These are phyloP conservation scores for Massarina eburnea DNA, from an alignment of 2,329 filamentous ascomycete species.

Conservation along the genomic window DNA sequence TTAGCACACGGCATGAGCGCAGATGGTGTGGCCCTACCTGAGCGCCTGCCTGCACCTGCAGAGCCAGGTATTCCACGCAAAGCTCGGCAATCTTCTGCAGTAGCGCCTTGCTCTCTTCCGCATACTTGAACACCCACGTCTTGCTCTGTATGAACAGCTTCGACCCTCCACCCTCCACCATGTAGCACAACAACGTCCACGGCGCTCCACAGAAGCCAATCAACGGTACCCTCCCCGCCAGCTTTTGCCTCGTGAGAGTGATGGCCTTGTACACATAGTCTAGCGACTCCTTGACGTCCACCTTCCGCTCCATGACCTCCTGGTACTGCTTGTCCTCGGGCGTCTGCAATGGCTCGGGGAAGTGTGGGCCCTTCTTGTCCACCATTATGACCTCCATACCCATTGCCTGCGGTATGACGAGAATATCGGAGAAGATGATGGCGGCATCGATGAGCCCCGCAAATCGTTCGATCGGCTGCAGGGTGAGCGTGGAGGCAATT, in stretches of 20 bases:
- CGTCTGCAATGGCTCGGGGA: conserved; percentile 77
- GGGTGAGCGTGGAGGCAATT: conserved; percentile 86
- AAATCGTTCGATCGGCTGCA: conserved; percentile 93
- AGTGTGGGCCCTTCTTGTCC: conserved; percentile 94
- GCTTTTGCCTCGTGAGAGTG: conserved; percentile 83
- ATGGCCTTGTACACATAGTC: conserved; percentile 97
- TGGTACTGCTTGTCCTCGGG: conserved; percentile 83
- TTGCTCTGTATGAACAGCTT: conserved; percentile 94
- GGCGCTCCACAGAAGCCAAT: conserved; percentile 97
- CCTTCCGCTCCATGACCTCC: conserved; percentile 71
- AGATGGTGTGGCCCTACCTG: conserved; percentile 57
- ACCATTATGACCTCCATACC: conserved; percentile 99
- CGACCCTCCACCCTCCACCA: conserved; percentile 96
- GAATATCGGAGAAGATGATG: conserved; percentile 98
- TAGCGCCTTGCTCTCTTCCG: conserved; percentile 75
- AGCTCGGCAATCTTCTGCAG: conserved; percentile 91
- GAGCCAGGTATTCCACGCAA: conserved; percentile 90
- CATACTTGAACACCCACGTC: conserved; percentile 93
- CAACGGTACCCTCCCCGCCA: conserved; percentile 83
- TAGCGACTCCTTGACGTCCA: conserved; percentile 82
- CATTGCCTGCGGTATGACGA: conserved; percentile 96
- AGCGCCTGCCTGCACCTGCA: conserved; percentile 90
- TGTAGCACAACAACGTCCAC: conserved; percentile 97
- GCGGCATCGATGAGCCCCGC: conserved; percentile 89
- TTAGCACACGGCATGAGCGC: conserved; percentile 15